Evolutionary conservation across 768 basidiomycete genomes (phyloP).

Genomic region (Dioszegia aurantiaca): DNA sequence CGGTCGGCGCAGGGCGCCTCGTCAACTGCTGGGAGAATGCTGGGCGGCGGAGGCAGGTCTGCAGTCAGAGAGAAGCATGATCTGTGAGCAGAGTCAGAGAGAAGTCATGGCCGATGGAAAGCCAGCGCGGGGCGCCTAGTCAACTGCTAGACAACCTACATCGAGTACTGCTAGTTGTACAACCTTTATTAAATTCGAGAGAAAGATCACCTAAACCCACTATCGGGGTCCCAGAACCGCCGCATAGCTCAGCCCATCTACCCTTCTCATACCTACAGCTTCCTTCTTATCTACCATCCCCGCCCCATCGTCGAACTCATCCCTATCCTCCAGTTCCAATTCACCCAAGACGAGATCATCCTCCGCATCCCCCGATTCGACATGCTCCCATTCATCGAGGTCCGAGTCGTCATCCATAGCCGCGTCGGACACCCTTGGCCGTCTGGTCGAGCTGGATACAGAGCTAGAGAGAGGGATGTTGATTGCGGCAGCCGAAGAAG

Average conservation of each 20-base stretch:
- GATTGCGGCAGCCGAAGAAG: background rate
- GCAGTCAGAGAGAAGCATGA: background rate
- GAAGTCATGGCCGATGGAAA: background rate
- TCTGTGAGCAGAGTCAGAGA: background rate
- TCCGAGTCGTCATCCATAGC: slow-evolving; percentile 15
- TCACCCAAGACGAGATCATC: slow-evolving; percentile 41
- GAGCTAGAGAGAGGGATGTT: background rate
- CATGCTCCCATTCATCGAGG: slow-evolving; percentile 23
- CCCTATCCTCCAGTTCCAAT: slow-evolving; percentile 34
- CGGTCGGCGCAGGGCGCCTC: too few relatives aligned
- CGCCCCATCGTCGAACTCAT: slow-evolving; percentile 21
- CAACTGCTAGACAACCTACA: slow-evolving; percentile 7
- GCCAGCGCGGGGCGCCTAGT: too few relatives aligned
- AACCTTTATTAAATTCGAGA: background rate
- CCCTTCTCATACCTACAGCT: background rate
- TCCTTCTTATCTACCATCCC: slow-evolving; percentile 3
- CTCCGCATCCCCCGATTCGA: slow-evolving; percentile 21
- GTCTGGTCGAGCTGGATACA: background rate
- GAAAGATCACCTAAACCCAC: background rate
- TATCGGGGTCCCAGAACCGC: slow-evolving; percentile 10
- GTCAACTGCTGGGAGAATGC: too few relatives aligned
- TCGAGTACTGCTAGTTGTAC: background rate
- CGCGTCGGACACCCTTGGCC: background rate
- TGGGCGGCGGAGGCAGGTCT: too few relatives aligned
- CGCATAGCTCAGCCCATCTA: slow-evolving; percentile 19